A percentile compares a stretch with the other conserved stretches of the same genome.
Evolutionary conservation across 2,329 filamentous ascomycete genomes (phyloP).

Genomic region (Coniochaeta sp.): DNA sequence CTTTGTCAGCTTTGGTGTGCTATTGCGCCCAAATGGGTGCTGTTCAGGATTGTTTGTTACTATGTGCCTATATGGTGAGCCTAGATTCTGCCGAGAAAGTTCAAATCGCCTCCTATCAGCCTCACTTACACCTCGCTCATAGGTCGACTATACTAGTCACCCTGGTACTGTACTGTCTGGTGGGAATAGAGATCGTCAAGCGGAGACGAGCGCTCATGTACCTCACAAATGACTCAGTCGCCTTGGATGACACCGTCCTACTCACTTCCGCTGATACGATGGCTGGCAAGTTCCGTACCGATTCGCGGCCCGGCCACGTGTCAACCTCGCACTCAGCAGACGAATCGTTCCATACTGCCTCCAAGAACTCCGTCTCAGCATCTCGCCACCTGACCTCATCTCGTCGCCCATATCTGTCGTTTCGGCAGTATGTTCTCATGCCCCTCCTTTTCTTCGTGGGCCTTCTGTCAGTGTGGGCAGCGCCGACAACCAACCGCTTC

Average conservation of each 20-base stretch:
- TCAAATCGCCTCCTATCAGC: neutral
- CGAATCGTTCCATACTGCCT: neutral
- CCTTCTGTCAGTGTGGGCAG: constrained; percentile 25
- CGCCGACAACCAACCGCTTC: constrained; percentile 26
- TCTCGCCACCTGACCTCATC: constrained; percentile 5
- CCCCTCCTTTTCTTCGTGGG: constrained; percentile 27
- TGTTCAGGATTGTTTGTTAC: constrained; percentile 25
- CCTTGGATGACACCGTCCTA: constrained; percentile 15
- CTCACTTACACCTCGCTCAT: neutral
- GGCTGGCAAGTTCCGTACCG: neutral
- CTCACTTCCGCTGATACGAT: constrained; percentile 4
- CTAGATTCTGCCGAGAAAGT: neutral
- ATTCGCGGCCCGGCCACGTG: neutral
- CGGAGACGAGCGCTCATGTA: constrained; percentile 22
- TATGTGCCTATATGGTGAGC: constrained; percentile 26
- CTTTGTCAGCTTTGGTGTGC: constrained; percentile 25
- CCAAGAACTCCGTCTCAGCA: constrained; percentile 17
- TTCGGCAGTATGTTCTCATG: constrained; percentile 29
- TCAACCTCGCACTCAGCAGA: neutral
- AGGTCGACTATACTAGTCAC: constrained; percentile 21
- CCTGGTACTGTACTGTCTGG: constrained; percentile 35
- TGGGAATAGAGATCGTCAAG: constrained; percentile 23
- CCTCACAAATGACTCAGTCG: constrained; percentile 18
- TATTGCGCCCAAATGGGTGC: constrained; percentile 25
- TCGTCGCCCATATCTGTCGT: constrained; percentile 21